Conservation (phyloP, 2,329 filamentous ascomycete genomes). For the Alternaria panax region DNA sequence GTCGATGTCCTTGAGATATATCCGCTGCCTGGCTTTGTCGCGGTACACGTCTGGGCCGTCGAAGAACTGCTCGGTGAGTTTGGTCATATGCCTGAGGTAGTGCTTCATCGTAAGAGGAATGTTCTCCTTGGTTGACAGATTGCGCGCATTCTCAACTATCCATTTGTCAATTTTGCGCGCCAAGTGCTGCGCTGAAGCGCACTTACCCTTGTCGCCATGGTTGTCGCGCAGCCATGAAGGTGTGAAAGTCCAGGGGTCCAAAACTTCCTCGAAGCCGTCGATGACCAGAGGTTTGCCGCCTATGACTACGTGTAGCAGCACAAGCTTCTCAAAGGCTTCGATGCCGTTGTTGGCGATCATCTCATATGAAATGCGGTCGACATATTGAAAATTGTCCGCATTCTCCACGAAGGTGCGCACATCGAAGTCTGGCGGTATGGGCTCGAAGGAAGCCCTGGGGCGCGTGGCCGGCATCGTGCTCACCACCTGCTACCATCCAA, state of each 20-base stretch:
- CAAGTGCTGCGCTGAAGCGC: constrained; percentile 16
- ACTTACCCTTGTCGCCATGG: constrained; percentile 78
- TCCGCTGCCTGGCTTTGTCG: constrained; percentile 79
- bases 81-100: constrained; percentile 86
- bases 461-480: constrained; percentile 75
- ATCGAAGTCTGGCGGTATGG: constrained; percentile 85
- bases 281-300: constrained; percentile 89
- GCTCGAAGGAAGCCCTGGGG: constrained; percentile 88
- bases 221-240: constrained; percentile 80
- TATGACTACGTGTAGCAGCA: constrained; percentile 81
- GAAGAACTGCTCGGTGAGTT: constrained; percentile 81
- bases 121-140: constrained; percentile 75
- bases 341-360: constrained; percentile 80
- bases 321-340: constrained; percentile 83
- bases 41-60: constrained; percentile 74
- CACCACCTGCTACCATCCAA: constrained; percentile 18
- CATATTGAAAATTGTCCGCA: constrained; percentile 86
- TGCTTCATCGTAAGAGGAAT: constrained; percentile 87
- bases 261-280: constrained; percentile 79
- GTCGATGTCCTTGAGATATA: constrained; percentile 97
- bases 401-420: constrained; percentile 76
- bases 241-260: constrained; percentile 82
- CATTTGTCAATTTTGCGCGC: constrained; percentile 30
- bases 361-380: constrained; percentile 77
- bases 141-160: constrained; percentile 81